Base-by-base conservation (phyloP, 495 filamentous ascomycete genomes). In the Aspergillus avenaceus region DNA sequence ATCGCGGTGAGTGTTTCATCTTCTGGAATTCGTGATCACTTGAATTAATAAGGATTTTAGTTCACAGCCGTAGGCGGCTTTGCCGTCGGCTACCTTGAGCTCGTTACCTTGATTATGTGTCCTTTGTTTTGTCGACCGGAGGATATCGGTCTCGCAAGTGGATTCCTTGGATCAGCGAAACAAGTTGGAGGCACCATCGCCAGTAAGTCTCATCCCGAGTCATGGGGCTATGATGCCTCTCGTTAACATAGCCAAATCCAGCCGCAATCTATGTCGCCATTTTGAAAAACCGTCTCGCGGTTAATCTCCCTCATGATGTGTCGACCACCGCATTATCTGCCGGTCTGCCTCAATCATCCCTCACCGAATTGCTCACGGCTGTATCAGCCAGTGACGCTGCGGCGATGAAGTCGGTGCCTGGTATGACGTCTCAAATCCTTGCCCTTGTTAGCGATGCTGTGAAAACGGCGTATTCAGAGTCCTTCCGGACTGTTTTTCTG, bases 81-180 rank as follows among this genome's bases (percentile, higher is more conserved):
- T 12, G 56, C 63, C 28, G 59, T 59, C 46, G 68, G 60, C 28
- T 60, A 61, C 55, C 56, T 66, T 8, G 69, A 66, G 27, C 51
- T 66, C 18, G 55, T 69, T 32, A 63, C 66, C 6, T 47, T 65
- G n/a, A 62, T 65, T 56, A 63, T 67, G 37, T 60, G 59, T 29
- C 61, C 60, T 1, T 34, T 63, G 4, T 54, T 51, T 18, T 58
- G 53, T 59, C 22, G 63, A 49, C 44, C 63, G 3, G 48, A 73
- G 37, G 73, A 78, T 41, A 77, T 80, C 45, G 76, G 76, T 36
- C 60, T 76, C 5, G 73, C 75, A 8, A 71, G 67, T 24, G 73
- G 73, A 9, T 65, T 74, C 28, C 56, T 76, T 7, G 65, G 65
- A 11, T 66, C 64, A 2, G 51, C 53, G 8, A 58, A 56, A 36